phyloP scores from a whole-genome alignment of 495 filamentous ascomycete genomes.

The Lepraria neglecta region DNA sequence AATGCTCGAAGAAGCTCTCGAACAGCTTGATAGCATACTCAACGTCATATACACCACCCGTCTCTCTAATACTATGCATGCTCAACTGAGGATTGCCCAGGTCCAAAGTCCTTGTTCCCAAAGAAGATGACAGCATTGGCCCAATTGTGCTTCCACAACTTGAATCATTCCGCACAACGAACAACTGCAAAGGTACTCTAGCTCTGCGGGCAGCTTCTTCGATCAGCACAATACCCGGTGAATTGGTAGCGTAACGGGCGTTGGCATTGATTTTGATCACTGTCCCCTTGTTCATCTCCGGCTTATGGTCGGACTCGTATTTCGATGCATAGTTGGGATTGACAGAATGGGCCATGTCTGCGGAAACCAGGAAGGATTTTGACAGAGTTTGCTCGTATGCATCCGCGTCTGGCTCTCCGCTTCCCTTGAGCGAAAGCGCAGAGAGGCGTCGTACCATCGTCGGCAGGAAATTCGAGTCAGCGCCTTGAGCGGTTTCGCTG shows the following conservation, averaged over 20 bases:
- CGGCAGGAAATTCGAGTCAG: constrained; percentile 85
- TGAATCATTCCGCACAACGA: constrained; percentile 93
- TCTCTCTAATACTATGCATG: constrained; percentile 98
- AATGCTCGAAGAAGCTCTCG: constrained; percentile 78
- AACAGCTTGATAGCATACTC: constrained; percentile 83
- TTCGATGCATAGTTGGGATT: constrained; percentile 91
- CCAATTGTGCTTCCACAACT: constrained; percentile 94
- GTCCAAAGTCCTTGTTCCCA: constrained; percentile 85
- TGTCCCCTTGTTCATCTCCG: constrained; percentile 91
- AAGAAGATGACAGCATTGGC: constrained; percentile 79
- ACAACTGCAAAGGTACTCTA: constrained; percentile 79
- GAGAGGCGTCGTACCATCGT: constrained; percentile 82
- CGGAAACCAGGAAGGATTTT: constrained; percentile 90
- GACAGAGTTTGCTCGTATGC: constrained; percentile 90
- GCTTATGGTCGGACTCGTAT: constrained; percentile 84
- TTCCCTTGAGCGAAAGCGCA: constrained; percentile 53
- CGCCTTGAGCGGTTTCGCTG: constrained; percentile 83
- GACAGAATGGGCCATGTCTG: constrained; percentile 94
- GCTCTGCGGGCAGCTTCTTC: constrained; percentile 71
- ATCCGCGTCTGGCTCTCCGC: constrained; percentile 41
- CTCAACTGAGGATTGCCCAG: constrained; percentile 91
- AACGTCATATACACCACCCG: constrained; percentile 78
- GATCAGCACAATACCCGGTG: constrained; percentile 85
- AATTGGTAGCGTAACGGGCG: constrained; percentile 90
- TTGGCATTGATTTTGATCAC: constrained; percentile 99